A percentile compares a stretch with the other conserved stretches of the same genome.
phyloP scores from a whole-genome alignment of 2,329 filamentous ascomycete species.

The Cladosporium cucumerinum region DNA sequence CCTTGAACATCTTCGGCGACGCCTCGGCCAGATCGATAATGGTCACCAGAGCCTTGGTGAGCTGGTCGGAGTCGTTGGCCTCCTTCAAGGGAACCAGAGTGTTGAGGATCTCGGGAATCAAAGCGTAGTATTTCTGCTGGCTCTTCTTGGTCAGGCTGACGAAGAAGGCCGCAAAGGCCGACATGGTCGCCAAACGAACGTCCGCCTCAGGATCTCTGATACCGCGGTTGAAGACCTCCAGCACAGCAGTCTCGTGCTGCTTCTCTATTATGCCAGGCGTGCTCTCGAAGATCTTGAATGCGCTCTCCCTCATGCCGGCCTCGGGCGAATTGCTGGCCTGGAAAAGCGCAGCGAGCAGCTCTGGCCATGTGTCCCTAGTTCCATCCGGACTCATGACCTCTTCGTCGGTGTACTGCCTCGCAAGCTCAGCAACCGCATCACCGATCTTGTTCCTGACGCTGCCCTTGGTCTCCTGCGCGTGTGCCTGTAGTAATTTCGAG shows the following conservation, averaged over 20 bases:
- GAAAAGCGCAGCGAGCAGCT: slow-evolving; percentile 82
- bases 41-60: slow-evolving; percentile 84
- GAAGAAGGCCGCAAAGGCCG: slow-evolving; percentile 96
- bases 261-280: slow-evolving; percentile 95
- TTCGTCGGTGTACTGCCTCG: slow-evolving; percentile 89
- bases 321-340: slow-evolving; percentile 84
- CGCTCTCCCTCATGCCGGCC: slow-evolving; percentile 79
- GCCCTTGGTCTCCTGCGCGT: slow-evolving; percentile 69
- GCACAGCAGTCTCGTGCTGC: slow-evolving; percentile 88
- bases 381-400: slow-evolving; percentile 30
- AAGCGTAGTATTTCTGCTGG: slow-evolving; percentile 79
- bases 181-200: slow-evolving; percentile 91
- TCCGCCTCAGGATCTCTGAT: slow-evolving; percentile 84
- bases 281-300: slow-evolving; percentile 91
- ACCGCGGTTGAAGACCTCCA: slow-evolving; percentile 82
- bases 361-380: slow-evolving; percentile 68
- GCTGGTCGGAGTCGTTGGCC: slow-evolving; percentile 80
- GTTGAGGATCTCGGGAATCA: slow-evolving; percentile 89
- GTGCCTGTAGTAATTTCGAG: slow-evolving; percentile 74
- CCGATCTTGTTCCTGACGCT: slow-evolving; percentile 90
- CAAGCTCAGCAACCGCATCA: slow-evolving; percentile 94
- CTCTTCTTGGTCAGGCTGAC: slow-evolving; percentile 82
- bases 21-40: slow-evolving; percentile 92
- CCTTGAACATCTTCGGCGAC: slow-evolving; percentile 97
- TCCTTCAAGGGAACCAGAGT: slow-evolving; percentile 94